Evolutionary conservation across 176 grass and related monocot species (phyloP), one percentile per base, ranked within the genome.

Genomic region (Cocos nucifera): DNA sequence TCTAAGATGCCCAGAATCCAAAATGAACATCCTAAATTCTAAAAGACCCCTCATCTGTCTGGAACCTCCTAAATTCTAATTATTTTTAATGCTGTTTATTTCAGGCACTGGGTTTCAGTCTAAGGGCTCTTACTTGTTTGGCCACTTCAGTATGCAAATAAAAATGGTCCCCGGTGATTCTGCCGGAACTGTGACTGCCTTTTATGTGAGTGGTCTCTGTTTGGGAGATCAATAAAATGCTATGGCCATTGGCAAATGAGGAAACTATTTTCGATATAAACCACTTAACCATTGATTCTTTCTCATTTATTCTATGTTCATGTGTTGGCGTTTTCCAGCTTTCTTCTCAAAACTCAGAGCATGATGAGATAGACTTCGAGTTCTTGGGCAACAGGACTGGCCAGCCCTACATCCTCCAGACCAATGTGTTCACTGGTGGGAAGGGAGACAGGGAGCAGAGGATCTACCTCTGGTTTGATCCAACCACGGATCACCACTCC

Each of bases 381-480:
- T 87, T 92, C 66, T 26, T 92, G 58, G 88, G 88, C 10, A 92
- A 92, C 77, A 70, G 88, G 64, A 87, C 88, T 15, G 73, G 73
- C 53, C 73, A 87, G 69, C 88, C 83, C 17, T 92, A 87, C 73
- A 87, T 92, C 61, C 39, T 92, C 30, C 88, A 92, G 72, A 87
- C 88, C 20, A 87, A 92, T 75, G 88, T 92, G 10, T 92, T 87
- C 77, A 84, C 83, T 9, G 77, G 83, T 56, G 83, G 88, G 0
- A 87, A 92, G 72, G 88, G 88, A 16, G 88, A 92, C 65, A 78
- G 83, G 17, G 83, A 92, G 68, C 88, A 92, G 78, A 65, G 88
- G 77, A 78, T 92, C 60, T 92, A 92, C 75, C 88, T 92, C 51
- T 92, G 88, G 88, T 92, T 92, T 75, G 88, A 92, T 57, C 88